phyloP scores from a whole-genome alignment of 768 basidiomycete genomes.

The Tylopilus subfusipes region DNA sequence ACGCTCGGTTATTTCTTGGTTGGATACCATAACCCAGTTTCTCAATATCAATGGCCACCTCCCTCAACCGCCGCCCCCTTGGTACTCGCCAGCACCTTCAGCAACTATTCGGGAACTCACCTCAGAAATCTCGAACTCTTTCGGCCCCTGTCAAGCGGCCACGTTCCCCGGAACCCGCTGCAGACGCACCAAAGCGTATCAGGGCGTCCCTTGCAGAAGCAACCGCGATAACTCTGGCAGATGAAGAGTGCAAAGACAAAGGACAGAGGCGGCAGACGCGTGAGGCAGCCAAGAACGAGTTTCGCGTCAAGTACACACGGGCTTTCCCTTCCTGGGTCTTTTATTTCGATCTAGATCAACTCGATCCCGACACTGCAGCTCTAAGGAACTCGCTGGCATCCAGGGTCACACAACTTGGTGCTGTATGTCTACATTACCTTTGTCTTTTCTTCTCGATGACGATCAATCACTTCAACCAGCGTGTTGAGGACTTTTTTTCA shows the following conservation, averaged over 20 bases:
- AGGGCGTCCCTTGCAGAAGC: constrained; percentile 33
- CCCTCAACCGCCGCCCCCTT: constrained; percentile 46
- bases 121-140: constrained; percentile 33
- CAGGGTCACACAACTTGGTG: constrained; percentile 66
- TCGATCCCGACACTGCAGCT: constrained; percentile 35
- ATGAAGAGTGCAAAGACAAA: constrained; percentile 42
- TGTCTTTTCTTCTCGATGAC: not conserved
- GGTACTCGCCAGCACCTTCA: constrained; percentile 40
- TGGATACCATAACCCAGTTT: not conserved
- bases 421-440: constrained; percentile 51
- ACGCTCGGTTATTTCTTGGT: constrained; percentile 2
- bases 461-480: constrained; percentile 41
- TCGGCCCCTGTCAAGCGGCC: constrained; percentile 43
- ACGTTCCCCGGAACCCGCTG: constrained; percentile 47
- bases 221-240: constrained; percentile 21
- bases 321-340: constrained; percentile 85
- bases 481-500: constrained; percentile 86
- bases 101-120: constrained; percentile 32
- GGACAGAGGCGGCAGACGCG: constrained; percentile 49
- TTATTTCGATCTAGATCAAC: constrained; percentile 71
- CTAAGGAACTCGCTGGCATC: constrained; percentile 44
- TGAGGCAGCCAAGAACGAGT: constrained; percentile 62
- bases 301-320: constrained; percentile 76
- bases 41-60: constrained; percentile 39
- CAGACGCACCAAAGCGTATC: constrained; percentile 44